Base-by-base conservation (phyloP, 2,329 filamentous ascomycete species). In the Emmonsia crescens region DNA sequence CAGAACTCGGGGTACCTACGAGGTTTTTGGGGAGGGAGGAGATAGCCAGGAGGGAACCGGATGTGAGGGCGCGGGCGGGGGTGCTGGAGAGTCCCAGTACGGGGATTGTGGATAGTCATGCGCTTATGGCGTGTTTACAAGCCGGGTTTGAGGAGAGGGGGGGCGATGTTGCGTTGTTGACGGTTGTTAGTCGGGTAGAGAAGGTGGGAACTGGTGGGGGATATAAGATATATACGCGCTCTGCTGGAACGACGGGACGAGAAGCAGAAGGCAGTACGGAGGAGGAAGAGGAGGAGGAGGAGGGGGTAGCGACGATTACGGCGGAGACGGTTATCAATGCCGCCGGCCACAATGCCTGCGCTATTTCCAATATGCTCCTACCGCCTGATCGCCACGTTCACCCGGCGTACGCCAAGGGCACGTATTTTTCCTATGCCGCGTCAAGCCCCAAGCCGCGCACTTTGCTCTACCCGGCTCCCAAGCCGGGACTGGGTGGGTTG, bases 401-500 rank as follows among this genome's bases (percentile, higher is more conserved):
- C 29, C 82, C 91, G 5, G 89, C 84, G 78, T 97, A 88, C 76
- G 93, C 93, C 63, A 99, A 99, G 78, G 94, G 94, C 0, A 93
- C 90, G 64, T 99, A 99, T 78, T 97, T 95, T 77, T 89, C 87
- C 36, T 97, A 96, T 77, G 76, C 82, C 0, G 78, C 54, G 36
- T 83, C 86, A 0, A 70, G 71, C 0, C 92, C 91, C 0, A 80
- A 77, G 48, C 85, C 92, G 12, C 79, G 76, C 1, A 89, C 88
- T 0, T 83, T 99, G 27, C 80, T 99, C 58, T 99, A 97, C 71
- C 94, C 94, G 0, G 91, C 89, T 0, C 91, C 93, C 0, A 80
- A 89, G 9, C 88, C 91, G 0, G 92, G 92, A 1, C 83, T 87
- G 27, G 92, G 85, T 59, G 93, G 94, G 0, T 93, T 99, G 0